These are phyloP conservation scores for Ganoderma multipileum DNA, from an alignment of 1,284 basidiomycete genomes.

Conservation along the genomic window DNA sequence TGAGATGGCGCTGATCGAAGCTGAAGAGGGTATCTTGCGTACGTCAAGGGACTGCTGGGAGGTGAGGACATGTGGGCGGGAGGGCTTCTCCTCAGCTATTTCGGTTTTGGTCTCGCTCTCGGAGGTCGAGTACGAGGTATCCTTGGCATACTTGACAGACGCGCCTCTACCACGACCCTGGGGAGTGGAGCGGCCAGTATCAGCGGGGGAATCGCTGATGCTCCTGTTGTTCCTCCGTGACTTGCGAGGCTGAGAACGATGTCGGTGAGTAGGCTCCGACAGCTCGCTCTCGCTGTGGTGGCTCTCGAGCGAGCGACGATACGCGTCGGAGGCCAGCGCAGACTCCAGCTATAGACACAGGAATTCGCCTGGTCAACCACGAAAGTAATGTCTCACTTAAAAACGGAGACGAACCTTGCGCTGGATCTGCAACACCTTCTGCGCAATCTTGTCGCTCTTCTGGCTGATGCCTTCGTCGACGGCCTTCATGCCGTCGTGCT, in stretches of 20 bases:
- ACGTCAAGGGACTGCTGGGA: conserved; percentile 32
- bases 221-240: conserved; percentile 27
- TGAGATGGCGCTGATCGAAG: conserved; percentile 40
- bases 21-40: conserved; percentile 44
- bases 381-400: conserved; percentile 14
- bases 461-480: conserved; percentile 84
- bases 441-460: conserved; percentile 83
- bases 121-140: conserved; percentile 16
- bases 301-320: conserved; percentile 44
- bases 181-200: conserved; percentile 30
- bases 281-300: conserved; percentile 58
- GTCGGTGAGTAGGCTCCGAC: conserved; percentile 36
- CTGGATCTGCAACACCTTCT: conserved; percentile 84
- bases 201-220: conserved; percentile 29
- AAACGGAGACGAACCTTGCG: conserved; percentile 63
- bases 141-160: conserved; percentile 7
- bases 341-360: conserved; percentile 63
- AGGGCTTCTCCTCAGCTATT: conserved; percentile 23
- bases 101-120: conserved; percentile 29
- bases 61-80: conserved; percentile 22
- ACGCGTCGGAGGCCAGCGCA: conserved; percentile 68
- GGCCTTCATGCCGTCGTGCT: conserved; percentile 80
- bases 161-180: conserved; percentile 21
- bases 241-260: conserved; percentile 29
- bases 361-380: conserved; percentile 7